Evolutionary conservation across 306 rosid species (phyloP).

Genomic region (Citrullus mucosospermus): DNA sequence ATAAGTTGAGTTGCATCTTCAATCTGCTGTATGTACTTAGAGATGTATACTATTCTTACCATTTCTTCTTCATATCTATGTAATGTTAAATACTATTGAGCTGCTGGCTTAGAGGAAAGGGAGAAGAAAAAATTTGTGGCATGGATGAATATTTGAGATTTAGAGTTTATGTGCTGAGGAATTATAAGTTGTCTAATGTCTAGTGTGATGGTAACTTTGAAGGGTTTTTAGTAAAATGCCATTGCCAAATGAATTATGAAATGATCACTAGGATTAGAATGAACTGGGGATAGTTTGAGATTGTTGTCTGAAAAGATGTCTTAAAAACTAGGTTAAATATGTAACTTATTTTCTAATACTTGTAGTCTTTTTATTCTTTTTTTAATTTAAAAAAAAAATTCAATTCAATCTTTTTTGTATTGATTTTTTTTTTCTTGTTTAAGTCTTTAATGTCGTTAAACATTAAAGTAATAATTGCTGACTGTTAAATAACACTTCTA

Average conservation of each 20-base stretch:
- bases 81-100: neutral
- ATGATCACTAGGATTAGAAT: neutral
- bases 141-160: neutral
- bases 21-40: neutral
- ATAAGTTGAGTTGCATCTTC: slow-evolving; percentile 1
- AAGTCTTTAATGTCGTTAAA: too few relatives aligned
- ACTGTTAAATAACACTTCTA: too few relatives aligned
- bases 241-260: neutral
- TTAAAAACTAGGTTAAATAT: neutral
- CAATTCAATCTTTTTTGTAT: too few relatives aligned
- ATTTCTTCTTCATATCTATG: neutral
- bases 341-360: too few relatives aligned
- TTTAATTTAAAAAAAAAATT: too few relatives aligned
- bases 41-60: neutral
- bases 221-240: neutral
- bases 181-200: neutral
- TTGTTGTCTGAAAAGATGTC: too few relatives aligned
- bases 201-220: neutral
- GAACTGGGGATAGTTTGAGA: neutral
- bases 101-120: neutral
- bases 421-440: too few relatives aligned
- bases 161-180: neutral
- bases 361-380: too few relatives aligned
- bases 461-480: too few relatives aligned
- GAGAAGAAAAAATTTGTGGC: neutral